Percentiles rank a stretch among this genome's conserved stretches.
Evolutionary conservation across 2,329 filamentous ascomycete genomes (phyloP).

Genomic region (Nothopassalora personata): DNA sequence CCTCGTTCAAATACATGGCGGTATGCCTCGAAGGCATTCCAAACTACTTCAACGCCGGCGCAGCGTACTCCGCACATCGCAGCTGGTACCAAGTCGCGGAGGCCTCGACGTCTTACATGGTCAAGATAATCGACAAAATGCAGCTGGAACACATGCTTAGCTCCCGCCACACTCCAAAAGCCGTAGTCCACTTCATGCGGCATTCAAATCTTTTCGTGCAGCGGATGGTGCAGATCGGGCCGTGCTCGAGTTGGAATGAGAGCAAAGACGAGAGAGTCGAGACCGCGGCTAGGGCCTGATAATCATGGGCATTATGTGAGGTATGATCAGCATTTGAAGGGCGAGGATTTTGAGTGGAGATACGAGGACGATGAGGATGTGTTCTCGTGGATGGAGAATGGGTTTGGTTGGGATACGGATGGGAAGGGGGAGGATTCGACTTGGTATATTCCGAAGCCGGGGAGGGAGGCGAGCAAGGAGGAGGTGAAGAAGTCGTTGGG

Average conservation of each 20-base stretch:
- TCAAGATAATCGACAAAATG: slow-evolving; percentile 18
- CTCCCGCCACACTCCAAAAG: slow-evolving; percentile 10
- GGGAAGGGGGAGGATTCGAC: slow-evolving; percentile 12
- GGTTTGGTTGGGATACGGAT: slow-evolving; percentile 10
- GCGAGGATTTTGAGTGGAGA: slow-evolving; percentile 17
- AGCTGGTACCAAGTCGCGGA: slow-evolving; percentile 16
- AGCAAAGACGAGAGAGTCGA: slow-evolving; percentile 6
- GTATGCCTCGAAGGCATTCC: slow-evolving; percentile 16
- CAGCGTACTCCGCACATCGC: slow-evolving; percentile 14
- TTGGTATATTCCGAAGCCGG: slow-evolving; percentile 16
- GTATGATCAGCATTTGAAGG: slow-evolving; percentile 10
- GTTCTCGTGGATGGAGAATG: slow-evolving; percentile 19
- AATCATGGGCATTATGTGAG: slow-evolving; percentile 12
- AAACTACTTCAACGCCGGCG: slow-evolving; percentile 18
- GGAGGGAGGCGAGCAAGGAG: not conserved
- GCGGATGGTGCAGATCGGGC: slow-evolving; percentile 6
- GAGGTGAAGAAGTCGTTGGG: slow-evolving; percentile 15
- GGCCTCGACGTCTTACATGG: slow-evolving; percentile 15
- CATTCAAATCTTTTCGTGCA: slow-evolving; percentile 14
- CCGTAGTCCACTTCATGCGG: slow-evolving; percentile 17
- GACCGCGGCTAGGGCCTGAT: slow-evolving; percentile 16
- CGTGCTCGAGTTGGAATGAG: slow-evolving; percentile 19
- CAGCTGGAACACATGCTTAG: slow-evolving; percentile 15
- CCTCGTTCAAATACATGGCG: slow-evolving; percentile 20
- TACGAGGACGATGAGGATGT: slow-evolving; percentile 19